A percentile compares a stretch with the other conserved stretches of the same genome.
Conservation (phyloP, 495 filamentous ascomycete genomes). For the Penicillium antarcticum region DNA sequence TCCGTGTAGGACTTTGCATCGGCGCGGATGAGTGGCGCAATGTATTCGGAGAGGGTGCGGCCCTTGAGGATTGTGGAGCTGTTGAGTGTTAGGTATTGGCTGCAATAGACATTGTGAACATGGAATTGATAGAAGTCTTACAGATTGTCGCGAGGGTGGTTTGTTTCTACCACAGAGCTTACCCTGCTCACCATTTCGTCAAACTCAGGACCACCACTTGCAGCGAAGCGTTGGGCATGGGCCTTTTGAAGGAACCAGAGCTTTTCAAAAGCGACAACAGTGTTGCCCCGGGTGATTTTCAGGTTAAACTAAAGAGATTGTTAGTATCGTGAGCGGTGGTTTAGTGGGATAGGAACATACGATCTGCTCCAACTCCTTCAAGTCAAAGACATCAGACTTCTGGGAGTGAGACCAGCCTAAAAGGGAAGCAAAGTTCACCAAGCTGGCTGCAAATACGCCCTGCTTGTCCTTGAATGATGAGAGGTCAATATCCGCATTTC, state of each 20-base stretch:
- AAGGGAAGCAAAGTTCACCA: conserved; percentile 81
- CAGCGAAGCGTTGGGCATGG: conserved; percentile 53
- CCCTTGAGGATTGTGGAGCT: conserved; percentile 32
- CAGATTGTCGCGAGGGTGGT: conserved; percentile 25
- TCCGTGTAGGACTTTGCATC: conserved; percentile 63
- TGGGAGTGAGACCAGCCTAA: conserved; percentile 79
- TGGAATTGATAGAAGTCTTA: conserved; percentile 14
- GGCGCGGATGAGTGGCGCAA: conserved; percentile 52
- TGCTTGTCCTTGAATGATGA: conserved; percentile 59
- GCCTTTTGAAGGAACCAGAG: conserved; percentile 74
- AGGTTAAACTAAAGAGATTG: conserved; percentile 60
- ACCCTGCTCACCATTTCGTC: conserved; percentile 47
- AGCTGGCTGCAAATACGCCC: conserved; percentile 66
- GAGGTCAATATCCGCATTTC: conserved; percentile 69
- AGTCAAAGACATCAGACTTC: conserved; percentile 63
- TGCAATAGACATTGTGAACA: not conserved
- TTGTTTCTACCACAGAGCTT: conserved; percentile 27
- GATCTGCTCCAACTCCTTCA: conserved; percentile 65
- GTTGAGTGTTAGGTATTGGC: not conserved
- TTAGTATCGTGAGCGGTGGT: conserved; percentile 5
- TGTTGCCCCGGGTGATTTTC: conserved; percentile 85
- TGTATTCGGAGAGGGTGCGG: conserved; percentile 28
- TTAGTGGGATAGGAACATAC: conserved; percentile 36
- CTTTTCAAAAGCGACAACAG: conserved; percentile 78
- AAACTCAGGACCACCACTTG: conserved; percentile 34